Evolutionary conservation across 2,329 filamentous ascomycete species (phyloP).

Genomic region (Parastagonospora avenae): DNA sequence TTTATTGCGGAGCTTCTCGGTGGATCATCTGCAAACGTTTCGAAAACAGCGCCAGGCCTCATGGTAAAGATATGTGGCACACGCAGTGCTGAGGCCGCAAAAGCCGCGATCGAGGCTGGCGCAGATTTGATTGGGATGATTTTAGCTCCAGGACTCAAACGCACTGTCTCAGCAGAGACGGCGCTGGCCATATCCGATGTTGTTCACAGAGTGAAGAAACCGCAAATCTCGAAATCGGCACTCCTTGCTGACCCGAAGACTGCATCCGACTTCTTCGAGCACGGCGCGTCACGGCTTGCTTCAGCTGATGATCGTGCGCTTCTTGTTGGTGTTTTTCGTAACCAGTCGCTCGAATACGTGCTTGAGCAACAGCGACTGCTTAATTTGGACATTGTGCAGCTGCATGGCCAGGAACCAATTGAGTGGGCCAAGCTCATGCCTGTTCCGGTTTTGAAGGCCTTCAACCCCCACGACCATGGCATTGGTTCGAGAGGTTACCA

Average conservation of each 20-base stretch:
- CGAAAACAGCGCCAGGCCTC: conserved; percentile 39
- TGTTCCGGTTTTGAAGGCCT: conserved; percentile 87
- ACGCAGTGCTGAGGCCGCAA: conserved; percentile 78
- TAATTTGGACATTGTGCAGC: conserved; percentile 84
- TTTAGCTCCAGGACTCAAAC: conserved; percentile 78
- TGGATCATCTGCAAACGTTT: conserved; percentile 40
- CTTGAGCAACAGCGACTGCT: conserved; percentile 77
- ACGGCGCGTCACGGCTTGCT: conserved; percentile 54
- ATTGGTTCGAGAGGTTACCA: conserved; percentile 80
- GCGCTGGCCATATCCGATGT: conserved; percentile 80
- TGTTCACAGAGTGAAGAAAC: conserved; percentile 64
- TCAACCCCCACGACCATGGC: conserved; percentile 75
- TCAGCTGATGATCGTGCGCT: conserved; percentile 67
- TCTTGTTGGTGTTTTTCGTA: conserved; percentile 91
- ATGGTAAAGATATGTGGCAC: conserved; percentile 97
- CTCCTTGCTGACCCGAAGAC: conserved; percentile 35
- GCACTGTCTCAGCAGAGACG: conserved; percentile 77
- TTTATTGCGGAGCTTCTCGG: conserved; percentile 88
- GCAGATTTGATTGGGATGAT: conserved; percentile 95
- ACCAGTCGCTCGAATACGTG: conserved; percentile 84
- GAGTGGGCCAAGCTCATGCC: conserved; percentile 92
- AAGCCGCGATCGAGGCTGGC: conserved; percentile 79
- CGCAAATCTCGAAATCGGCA: conserved; percentile 22
- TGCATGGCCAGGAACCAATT: conserved; percentile 89
- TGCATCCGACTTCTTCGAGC: conserved; percentile 73